Conservation (phyloP, 2,329 filamentous ascomycete species). For the Zalaria sp. region DNA sequence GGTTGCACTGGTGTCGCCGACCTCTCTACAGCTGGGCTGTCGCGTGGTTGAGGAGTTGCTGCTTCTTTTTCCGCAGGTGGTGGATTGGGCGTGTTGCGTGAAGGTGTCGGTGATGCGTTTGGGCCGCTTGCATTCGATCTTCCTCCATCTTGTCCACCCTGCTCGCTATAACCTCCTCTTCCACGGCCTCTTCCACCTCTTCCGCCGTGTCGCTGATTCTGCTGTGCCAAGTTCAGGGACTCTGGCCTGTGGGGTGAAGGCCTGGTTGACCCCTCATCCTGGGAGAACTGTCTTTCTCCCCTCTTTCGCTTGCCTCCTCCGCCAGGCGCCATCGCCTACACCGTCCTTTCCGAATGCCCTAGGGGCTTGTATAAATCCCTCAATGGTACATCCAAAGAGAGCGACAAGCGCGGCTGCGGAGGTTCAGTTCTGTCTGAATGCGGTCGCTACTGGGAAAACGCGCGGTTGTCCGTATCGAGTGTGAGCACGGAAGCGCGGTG, state of each 20-base stretch:
- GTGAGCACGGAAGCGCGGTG: too few species aligned
- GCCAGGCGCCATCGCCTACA: conserved; percentile 34
- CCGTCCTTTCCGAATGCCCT: conserved; percentile 6
- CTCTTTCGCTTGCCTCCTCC: conserved; percentile 42
- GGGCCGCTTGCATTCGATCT: background rate
- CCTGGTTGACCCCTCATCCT: conserved; percentile 26
- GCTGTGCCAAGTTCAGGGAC: conserved; percentile 37
- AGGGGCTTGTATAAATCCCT: too few species aligned
- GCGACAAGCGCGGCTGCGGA: too few species aligned
- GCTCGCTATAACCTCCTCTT: conserved; percentile 9
- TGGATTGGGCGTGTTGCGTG: conserved; percentile 1
- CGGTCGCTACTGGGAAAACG: too few species aligned
- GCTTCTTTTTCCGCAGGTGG: conserved; percentile 1
- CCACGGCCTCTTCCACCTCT: conserved; percentile 6
- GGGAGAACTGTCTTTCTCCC: conserved; percentile 28
- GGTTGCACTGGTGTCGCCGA: conserved; percentile 1
- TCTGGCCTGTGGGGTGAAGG: conserved; percentile 38
- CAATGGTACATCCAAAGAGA: too few species aligned
- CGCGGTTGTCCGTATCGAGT: too few species aligned
- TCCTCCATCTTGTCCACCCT: background rate
- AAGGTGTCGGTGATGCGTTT: conserved; percentile 5
- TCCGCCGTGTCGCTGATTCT: conserved; percentile 23
- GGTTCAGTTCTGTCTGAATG: too few species aligned
- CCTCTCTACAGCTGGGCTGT: background rate
- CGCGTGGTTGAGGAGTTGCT: conserved; percentile 2